Base-by-base conservation (phyloP, 2,329 filamentous ascomycete genomes). In the Tolypocladium tundrense region DNA sequence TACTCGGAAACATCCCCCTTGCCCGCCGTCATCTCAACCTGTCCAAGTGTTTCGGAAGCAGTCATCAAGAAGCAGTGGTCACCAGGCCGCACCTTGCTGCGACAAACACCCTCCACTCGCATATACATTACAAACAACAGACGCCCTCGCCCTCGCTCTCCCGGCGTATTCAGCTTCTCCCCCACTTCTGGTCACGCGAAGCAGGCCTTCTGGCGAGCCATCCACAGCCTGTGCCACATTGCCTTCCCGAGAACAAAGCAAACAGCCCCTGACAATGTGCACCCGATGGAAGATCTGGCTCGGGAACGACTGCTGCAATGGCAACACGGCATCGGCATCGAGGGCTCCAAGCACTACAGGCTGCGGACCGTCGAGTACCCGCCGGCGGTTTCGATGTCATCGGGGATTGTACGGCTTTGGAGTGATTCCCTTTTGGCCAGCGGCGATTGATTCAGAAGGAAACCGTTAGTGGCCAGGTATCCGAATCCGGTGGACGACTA, bases 361-460 rank as follows among this genome's bases (percentile, higher is more conserved):
- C 70, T 72, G 58, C 73, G 75, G 55, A 72, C 75, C 43, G 69
- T 79, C 48, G 71, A 75, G 9, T 78, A 79, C 65, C 78, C 79
- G 61, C 76, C 77, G 24, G 24, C 42, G 42, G n/a, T 6, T 43
- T 13, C 21, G 21, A 13, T 6, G 13, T 31, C 43, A 13, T 24
- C 13, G 24, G 24, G 14, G 21, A 3, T 27, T 1, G 24, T 7
- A 48, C 31, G 24, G 13, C 13, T 31, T 48, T 24, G 43, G 21
- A 9, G 42, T 13, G 4, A 43, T 43, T 21, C 5, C 13, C 3
- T 45, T 27, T 1, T 16, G 21, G 10, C 14, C 21, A 1, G 21
- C 21, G 21, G 8, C 10, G 4, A 16, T 45, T 24, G 24, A 13
- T 21, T 24, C 21, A 16, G 13, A 27, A 16, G 21, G 43, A 16